Evolutionary conservation across 192 early-diverging fungal genomes (phyloP), one percentile per base, ranked within the genome.

Genomic region (Endogone sp.): DNA sequence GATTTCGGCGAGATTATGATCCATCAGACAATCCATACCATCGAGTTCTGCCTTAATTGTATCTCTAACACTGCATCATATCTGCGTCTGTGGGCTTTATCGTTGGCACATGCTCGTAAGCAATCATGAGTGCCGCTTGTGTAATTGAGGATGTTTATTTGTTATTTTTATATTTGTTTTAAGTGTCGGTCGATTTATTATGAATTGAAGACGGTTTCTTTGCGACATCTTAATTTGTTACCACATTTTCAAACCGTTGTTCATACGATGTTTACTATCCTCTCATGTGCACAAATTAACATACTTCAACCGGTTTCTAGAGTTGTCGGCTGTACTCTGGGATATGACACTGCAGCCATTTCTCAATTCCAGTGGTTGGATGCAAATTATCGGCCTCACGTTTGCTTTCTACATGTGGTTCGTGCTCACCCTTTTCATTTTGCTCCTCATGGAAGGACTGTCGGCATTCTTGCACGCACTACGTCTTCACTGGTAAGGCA

Each of bases 41-140:
- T 99, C 72, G 98, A 99, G 79, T 99, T 95, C 78, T 95, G 93
- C 73, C 87, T 99, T 61, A 88, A 88, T 62, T 93, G 93, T 30
- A 96, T 99, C 65, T 99, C 98, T 58, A 96, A 99, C 82, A 99
- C 98, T 20, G 98, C 98, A 3, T 96, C 94, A 24, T 99, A 99
- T 70, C 91, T 99, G 64, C 95, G 98, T 71, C 86, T 99, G 62
- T 99, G 98, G 98, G 98, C 98, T 64, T 79, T 99, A 61, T 97
- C 95, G 22, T 83, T 99, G 55, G 98, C 98, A 0, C 98, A 99
- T 70, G 95, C 95, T 29, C 97, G 89, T 91, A 75, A 78, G 85
- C 84, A 13, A n/a, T n/a, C n/a, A 16, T 49, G 29, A 3, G n/a
- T 27, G 37, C 29, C 63, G n/a, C 16, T 25, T 55, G 23, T 20